Evolutionary conservation across 257 asterid species (phyloP).

Genomic region (Solanum peruvianum): DNA sequence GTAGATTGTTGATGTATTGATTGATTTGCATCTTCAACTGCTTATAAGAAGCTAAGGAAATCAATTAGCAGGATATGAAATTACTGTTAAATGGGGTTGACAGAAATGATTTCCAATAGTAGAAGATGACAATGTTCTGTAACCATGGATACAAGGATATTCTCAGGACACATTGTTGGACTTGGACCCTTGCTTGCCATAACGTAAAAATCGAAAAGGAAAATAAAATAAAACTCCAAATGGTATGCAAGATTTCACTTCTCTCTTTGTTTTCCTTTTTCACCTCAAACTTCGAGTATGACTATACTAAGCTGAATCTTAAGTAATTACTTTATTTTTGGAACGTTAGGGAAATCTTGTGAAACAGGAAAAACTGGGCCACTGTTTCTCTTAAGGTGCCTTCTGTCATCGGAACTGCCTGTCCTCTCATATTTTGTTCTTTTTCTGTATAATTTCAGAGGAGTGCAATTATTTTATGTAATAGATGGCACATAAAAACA

Average conservation of each 20-base stretch:
- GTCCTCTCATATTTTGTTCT: not conserved
- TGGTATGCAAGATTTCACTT: not conserved
- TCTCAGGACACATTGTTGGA: not conserved
- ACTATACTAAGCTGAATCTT: not conserved
- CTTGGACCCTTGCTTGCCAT: not conserved
- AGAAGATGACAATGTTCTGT: not conserved
- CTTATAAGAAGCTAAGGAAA: not conserved
- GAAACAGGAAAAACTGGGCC: not conserved
- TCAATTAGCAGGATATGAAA: not conserved
- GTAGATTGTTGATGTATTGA: not conserved
- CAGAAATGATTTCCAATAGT: not conserved
- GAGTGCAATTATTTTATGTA: not conserved
- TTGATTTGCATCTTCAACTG: not conserved
- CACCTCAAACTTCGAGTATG: not conserved
- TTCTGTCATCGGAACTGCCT: not conserved
- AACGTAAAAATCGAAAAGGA: not conserved
- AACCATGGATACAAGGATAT: not conserved
- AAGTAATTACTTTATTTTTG: not conserved
- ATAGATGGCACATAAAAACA: not conserved
- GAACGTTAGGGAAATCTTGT: not conserved
- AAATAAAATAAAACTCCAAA: not conserved
- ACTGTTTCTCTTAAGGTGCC: not conserved
- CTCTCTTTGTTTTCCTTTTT: not conserved
- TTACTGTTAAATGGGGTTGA: not conserved
- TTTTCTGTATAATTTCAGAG: not conserved